Evolutionary conservation across 2,329 filamentous ascomycete species (phyloP).

Genomic region (Penicillium sp.): DNA sequence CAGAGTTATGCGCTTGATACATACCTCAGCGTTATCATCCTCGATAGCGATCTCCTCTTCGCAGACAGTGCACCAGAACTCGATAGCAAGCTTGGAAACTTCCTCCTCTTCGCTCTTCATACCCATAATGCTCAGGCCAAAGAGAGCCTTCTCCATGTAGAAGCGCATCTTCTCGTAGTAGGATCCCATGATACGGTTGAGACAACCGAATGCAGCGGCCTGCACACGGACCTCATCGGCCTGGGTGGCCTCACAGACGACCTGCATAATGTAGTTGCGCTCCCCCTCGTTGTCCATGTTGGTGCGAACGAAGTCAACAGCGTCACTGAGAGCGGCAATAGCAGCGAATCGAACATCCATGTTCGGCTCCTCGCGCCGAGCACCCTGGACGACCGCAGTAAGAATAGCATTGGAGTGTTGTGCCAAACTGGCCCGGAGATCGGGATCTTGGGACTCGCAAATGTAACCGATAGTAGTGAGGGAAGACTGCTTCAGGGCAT

Average conservation of each 20-base stretch:
- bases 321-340: conserved; percentile 91
- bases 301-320: conserved; percentile 92
- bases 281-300: conserved; percentile 99
- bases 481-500: conserved; percentile 90
- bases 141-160: conserved; percentile 99
- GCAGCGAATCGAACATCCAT: conserved; percentile 85
- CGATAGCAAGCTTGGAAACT: conserved; percentile 93
- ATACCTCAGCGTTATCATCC: conserved; percentile 83
- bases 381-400: conserved; percentile 95
- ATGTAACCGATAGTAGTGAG: conserved; percentile 97
- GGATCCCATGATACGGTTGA: conserved; percentile 97
- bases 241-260: conserved; percentile 97
- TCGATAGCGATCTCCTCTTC: conserved; percentile 98
- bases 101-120: conserved; percentile 99
- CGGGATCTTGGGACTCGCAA: conserved; percentile 88
- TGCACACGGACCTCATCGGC: conserved; percentile 87
- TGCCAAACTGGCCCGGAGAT: conserved; percentile 74
- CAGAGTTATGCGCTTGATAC: conserved; percentile 22
- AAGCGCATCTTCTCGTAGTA: conserved; percentile 99
- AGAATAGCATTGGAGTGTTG: conserved; percentile 95
- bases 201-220: conserved; percentile 90
- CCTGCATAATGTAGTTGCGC: conserved; percentile 99
- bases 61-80: conserved; percentile 99
- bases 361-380: conserved; percentile 93
- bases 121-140: conserved; percentile 92